Evolutionary conservation across 2,329 filamentous ascomycete species (phyloP), one percentile per base, ranked within the genome.

Genomic region (Rhynchosporium secalis): DNA sequence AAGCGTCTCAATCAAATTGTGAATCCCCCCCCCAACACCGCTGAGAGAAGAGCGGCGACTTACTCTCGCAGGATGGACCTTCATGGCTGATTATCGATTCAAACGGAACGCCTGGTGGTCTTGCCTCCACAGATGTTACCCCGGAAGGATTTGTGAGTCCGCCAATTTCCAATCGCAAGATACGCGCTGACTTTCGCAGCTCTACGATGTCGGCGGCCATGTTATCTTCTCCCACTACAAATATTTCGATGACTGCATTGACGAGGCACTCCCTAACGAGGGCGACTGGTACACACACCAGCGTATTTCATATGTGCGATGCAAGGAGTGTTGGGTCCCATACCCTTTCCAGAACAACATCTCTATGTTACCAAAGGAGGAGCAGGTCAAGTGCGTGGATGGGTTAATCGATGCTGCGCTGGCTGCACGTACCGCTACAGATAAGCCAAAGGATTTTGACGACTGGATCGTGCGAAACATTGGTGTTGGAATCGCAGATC

Each of bases 291-390:
- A 90, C 81, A 91, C 87, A 69, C 95, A 99, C 83, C 90, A 99
- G 84, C 93, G 95, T 76, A 95, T 99, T 80, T 99, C 95, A 67
- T 99, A 99, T 78, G 94, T 99, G 72, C 93, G 95, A 76, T 97
- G 92, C 89, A 94, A 96, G 87, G 84, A 85, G 70, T 84, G 92
- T 75, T 99, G 95, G 95, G 95, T 99, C 62, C 94, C 95, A 59
- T 99, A 99, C 81, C 95, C 95, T 68, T 97, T 99, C 88, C 95
- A 99, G 83, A 99, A 98, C 87, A 99, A 99, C 84, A 94, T 99
- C 76, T 96, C 95, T 73, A 94, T 97, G 88, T 81, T 99, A 75
- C 90, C 92, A 77, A 96, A 97, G 83, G 92, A 97, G 70, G 95
- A 99, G 74, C 93, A 99, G 81, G 92, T 97, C 69, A 88, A 85